Evolutionary conservation across 805 yeast species (phyloP).

Genomic region (Starmerella sirachaensis): DNA sequence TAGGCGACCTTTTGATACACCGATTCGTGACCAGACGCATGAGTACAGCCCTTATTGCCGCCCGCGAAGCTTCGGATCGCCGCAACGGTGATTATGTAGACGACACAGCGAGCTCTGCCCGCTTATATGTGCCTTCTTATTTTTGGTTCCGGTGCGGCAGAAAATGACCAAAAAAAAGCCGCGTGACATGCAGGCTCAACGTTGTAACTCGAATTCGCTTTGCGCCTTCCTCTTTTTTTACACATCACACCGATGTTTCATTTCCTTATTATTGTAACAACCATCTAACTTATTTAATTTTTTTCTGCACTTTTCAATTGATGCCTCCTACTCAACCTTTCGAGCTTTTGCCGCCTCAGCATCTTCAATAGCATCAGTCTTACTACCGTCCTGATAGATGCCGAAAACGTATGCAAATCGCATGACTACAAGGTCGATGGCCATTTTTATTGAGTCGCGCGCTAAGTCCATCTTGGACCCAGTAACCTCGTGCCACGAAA

Average conservation of each 20-base stretch:
- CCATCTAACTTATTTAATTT: not conserved
- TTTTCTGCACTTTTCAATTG: not conserved
- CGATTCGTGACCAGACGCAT: slow-evolving; percentile 23
- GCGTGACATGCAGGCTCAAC: no score
- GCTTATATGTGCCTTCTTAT: not conserved
- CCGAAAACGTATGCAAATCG: slow-evolving; percentile 81
- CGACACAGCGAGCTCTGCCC: not conserved
- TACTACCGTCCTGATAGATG: slow-evolving; percentile 37
- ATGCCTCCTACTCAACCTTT: not conserved
- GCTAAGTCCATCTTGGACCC: slow-evolving; percentile 93
- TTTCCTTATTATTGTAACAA: not conserved
- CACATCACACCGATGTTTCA: not conserved
- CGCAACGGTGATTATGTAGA: slow-evolving; percentile 4
- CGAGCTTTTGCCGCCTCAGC: not conserved
- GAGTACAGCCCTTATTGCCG: slow-evolving; percentile 23
- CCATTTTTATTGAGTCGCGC: slow-evolving; percentile 83
- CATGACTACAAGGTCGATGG: slow-evolving; percentile 81
- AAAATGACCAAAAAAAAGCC: no score
- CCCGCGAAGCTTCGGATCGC: slow-evolving; percentile 19
- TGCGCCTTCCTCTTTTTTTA: not conserved
- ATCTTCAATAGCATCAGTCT: not conserved
- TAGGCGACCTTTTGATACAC: slow-evolving; percentile 24
- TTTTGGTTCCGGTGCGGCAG: not conserved
- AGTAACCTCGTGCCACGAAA: slow-evolving; percentile 93
- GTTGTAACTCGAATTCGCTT: not conserved